Percentiles rank a stretch among this genome's conserved stretches.
Evolutionary conservation across 805 yeast species (phyloP).

Genomic region (Suhomyces emberorum): DNA sequence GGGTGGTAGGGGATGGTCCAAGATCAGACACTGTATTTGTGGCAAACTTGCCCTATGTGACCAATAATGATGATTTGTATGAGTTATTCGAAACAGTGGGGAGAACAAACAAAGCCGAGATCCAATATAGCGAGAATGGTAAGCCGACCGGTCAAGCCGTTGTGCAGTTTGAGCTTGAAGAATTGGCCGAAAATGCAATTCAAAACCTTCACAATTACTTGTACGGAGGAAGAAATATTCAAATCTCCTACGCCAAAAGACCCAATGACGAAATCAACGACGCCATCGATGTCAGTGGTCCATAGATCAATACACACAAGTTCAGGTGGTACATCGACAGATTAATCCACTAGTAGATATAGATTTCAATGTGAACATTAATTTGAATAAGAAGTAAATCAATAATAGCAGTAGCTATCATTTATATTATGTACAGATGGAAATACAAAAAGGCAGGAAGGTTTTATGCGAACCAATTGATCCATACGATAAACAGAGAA

Average conservation of each 20-base stretch:
- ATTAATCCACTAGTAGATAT: too few relatives aligned
- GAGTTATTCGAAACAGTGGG: slow-evolving; percentile 88
- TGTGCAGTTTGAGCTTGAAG: slow-evolving; percentile 65
- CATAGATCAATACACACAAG: too few relatives aligned
- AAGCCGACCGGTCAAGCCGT: slow-evolving; percentile 83
- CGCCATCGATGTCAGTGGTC: too few relatives aligned
- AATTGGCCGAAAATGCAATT: slow-evolving; percentile 72
- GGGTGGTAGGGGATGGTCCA: slow-evolving; percentile 59
- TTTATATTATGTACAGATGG: too few relatives aligned
- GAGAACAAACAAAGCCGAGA: slow-evolving; percentile 68
- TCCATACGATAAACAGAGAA: too few relatives aligned
- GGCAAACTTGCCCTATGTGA: slow-evolving; percentile 81
- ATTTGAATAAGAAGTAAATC: too few relatives aligned
- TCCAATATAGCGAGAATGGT: slow-evolving; percentile 56
- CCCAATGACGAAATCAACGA: too few relatives aligned
- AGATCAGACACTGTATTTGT: slow-evolving; percentile 54
- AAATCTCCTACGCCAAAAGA: slow-evolving; percentile 60
- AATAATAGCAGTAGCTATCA: too few relatives aligned
- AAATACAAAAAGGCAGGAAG: too few relatives aligned
- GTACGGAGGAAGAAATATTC: slow-evolving; percentile 78
- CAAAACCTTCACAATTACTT: slow-evolving; percentile 71
- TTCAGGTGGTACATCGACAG: too few relatives aligned
- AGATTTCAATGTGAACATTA: too few relatives aligned
- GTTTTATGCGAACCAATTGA: too few relatives aligned
- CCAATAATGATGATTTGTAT: slow-evolving; percentile 78